These are phyloP conservation scores for Bipolaris cookei DNA, from an alignment of 2,329 filamentous ascomycete genomes.

Conservation along the genomic window DNA sequence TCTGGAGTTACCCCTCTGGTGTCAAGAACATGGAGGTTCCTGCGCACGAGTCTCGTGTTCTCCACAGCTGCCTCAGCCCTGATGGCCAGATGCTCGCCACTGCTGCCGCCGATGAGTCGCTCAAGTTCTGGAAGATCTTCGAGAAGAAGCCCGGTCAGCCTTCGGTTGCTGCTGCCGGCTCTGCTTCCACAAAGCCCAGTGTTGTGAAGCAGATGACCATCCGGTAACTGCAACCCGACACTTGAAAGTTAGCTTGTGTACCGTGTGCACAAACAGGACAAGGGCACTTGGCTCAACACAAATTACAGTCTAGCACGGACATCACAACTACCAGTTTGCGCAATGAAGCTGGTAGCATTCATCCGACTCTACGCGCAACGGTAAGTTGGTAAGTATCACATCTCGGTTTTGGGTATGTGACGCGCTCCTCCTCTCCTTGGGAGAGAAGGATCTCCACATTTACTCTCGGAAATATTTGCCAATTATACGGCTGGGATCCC, in stretches of 20 bases:
- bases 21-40: constrained; percentile 98
- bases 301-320: constrained; percentile 21
- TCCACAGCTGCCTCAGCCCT: constrained; percentile 95
- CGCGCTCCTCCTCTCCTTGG: constrained; percentile 35
- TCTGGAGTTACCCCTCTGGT: constrained; percentile 97
- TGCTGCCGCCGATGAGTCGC: constrained; percentile 90
- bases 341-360: constrained; percentile 41
- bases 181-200: constrained; percentile 76
- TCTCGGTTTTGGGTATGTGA: constrained; percentile 50
- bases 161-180: constrained; percentile 67
- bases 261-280: not conserved
- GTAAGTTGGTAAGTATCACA: constrained; percentile 53
- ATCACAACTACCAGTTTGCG: constrained; percentile 43
- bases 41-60: constrained; percentile 92
- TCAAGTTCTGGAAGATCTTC: constrained; percentile 99
- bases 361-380: constrained; percentile 51
- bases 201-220: constrained; percentile 92
- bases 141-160: constrained; percentile 91
- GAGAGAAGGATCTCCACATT: constrained; percentile 40
- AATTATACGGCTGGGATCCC: constrained; percentile 13
- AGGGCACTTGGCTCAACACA: constrained; percentile 26
- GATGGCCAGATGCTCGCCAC: constrained; percentile 98
- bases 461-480: constrained; percentile 38
- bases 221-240: constrained; percentile 35
- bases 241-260: not conserved